phyloP scores from a whole-genome alignment of 1,139 yeast species.

The Taphrina flavorubra region DNA sequence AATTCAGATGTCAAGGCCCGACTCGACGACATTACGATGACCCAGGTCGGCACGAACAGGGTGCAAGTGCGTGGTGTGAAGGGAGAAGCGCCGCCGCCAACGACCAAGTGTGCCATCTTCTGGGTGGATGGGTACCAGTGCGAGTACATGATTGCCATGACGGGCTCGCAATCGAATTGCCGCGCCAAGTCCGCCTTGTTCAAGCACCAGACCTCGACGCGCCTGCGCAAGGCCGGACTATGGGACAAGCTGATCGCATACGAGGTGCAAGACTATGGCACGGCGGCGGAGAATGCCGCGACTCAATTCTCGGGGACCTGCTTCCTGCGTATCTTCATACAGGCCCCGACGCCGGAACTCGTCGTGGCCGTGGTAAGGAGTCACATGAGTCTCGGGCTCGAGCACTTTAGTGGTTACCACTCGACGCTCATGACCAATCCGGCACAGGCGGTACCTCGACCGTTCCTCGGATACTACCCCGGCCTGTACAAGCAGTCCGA shows the following conservation, averaged over 20 bases:
- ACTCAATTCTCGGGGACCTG: constrained; percentile 40
- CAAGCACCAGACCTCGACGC: constrained; percentile 21
- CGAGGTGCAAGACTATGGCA: constrained; percentile 32
- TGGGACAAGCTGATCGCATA: constrained; percentile 22
- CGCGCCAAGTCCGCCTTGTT: constrained; percentile 23
- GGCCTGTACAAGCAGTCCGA: constrained; percentile 26
- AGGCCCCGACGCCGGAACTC: constrained; percentile 33
- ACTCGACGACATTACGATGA: constrained; percentile 41
- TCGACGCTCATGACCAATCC: constrained; percentile 36
- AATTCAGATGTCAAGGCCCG: constrained; percentile 47
- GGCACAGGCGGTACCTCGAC: constrained; percentile 28
- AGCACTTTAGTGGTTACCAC: constrained; percentile 36
- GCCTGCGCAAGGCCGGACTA: constrained; percentile 26
- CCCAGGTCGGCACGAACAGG: constrained; percentile 43
- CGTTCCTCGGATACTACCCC: constrained; percentile 30
- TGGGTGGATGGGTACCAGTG: constrained; percentile 46
- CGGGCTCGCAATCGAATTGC: constrained; percentile 21
- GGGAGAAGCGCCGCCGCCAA: constrained; percentile 47
- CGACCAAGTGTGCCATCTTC: constrained; percentile 47
- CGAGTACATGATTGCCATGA: constrained; percentile 41
- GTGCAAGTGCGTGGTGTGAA: constrained; percentile 45
- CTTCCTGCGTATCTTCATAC: constrained; percentile 33
- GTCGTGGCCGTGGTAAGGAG: constrained; percentile 22
- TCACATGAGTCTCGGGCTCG: constrained; percentile 29
- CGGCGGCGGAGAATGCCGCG: constrained; percentile 21